Conservation (phyloP, 225 moss, liverwort and hornwort genomes). For the Marchantia polymorpha region DNA sequence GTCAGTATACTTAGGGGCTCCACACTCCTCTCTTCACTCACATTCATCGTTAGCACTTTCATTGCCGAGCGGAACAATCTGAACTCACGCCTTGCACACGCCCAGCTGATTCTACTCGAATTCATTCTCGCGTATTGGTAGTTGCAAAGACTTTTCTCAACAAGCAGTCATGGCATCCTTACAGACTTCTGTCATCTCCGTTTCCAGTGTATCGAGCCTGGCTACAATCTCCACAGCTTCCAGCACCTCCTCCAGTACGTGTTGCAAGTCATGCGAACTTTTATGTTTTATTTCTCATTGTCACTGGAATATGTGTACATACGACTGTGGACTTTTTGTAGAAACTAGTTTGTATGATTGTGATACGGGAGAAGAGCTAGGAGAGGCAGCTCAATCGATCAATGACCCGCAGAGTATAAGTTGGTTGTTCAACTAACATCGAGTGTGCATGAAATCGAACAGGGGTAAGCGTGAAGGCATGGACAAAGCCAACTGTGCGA, state of each 20-base stretch:
- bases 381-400: neutral
- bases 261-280: neutral
- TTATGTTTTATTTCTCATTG: neutral
- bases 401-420: neutral
- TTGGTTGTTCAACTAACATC: neutral
- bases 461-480: slow-evolving; percentile 14
- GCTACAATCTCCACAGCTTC: slow-evolving; percentile 10
- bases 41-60: neutral
- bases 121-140: neutral
- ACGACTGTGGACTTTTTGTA: neutral
- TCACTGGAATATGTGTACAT: neutral
- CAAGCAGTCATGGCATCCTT: slow-evolving; percentile 23
- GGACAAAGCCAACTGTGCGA: slow-evolving; percentile 2
- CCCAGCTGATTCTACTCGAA: neutral
- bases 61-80: neutral
- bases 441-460: neutral
- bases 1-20: neutral
- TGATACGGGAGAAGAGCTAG: too few relatives aligned
- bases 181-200: slow-evolving; percentile 11
- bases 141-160: neutral
- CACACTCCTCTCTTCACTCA: neutral
- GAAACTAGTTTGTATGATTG: too few relatives aligned
- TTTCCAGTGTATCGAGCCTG: neutral
- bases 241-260: slow-evolving; percentile 19
- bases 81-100: slow-evolving; percentile 20